These are phyloP conservation scores for Diutina mesorugosa DNA, from an alignment of 1,139 yeast genomes.

Conservation along the genomic window DNA sequence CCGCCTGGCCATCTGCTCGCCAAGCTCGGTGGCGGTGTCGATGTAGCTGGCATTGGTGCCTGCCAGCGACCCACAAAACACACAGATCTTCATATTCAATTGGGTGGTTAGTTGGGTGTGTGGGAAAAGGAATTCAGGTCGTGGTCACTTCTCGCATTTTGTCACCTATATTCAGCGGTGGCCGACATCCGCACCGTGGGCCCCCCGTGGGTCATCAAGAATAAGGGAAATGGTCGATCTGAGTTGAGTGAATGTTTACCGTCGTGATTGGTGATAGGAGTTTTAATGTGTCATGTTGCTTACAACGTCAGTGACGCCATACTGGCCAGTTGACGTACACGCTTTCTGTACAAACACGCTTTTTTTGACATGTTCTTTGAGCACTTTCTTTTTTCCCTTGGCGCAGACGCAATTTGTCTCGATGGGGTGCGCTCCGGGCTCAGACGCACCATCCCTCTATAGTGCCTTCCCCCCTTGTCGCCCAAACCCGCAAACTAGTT, in stretches of 20 bases:
- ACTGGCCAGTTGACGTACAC: too few relatives aligned
- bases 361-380: background rate
- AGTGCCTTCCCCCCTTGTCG: background rate
- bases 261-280: too few relatives aligned
- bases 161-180: too few relatives aligned
- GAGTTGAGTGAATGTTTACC: too few relatives aligned
- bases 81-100: constrained; percentile 35
- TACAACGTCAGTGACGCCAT: too few relatives aligned
- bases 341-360: background rate
- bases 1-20: constrained; percentile 40
- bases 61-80: constrained; percentile 75
- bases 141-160: background rate
- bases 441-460: background rate
- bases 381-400: background rate
- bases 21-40: constrained; percentile 45
- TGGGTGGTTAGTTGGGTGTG: background rate
- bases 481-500: background rate
- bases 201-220: too few relatives aligned
- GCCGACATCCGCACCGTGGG: too few relatives aligned
- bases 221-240: too few relatives aligned
- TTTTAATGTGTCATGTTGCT: too few relatives aligned
- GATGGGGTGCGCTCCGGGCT: background rate
- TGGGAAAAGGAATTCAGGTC: background rate
- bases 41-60: constrained; percentile 46
- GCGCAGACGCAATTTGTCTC: background rate